Base-by-base conservation (phyloP, 2,329 filamentous ascomycete species). In the Colletotrichum noveboracense region DNA sequence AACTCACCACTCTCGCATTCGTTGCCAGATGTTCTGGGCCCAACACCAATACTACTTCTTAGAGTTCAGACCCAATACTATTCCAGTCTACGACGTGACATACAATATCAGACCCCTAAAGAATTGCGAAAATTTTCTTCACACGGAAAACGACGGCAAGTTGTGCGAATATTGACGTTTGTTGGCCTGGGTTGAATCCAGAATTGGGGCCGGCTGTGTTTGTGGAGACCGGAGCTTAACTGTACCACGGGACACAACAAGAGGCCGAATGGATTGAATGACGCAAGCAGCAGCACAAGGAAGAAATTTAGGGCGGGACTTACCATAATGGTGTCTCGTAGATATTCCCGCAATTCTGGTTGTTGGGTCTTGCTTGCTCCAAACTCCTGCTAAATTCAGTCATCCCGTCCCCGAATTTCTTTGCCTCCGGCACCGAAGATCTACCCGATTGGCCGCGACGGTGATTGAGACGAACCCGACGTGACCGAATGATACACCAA, bases 11-110 rank as follows among this genome's bases (percentile, higher is more conserved):
- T 38, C 36, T 18, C 14, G 36, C 36, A 43, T 43, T 43, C 5
- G 8, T 48, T 12, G 38, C 3, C 9, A n/a, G 18, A 21, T 48
- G 18, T 2, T 48, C 38, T 48, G 18, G 5, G 18, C 18, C 18
- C 38, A n/a, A n/a, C 18, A 48, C 6, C 6, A 48, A 12, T n/a
- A 48, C 18, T 3, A 43, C 8, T 12, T n/a, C 18, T 43, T 6
- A 43, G 8, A 12, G 38, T 48, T 48, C 38, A 43, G 18, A 6
- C 18, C 38, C 2, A 48, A 3, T n/a, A n/a, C 38, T 4, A 48
- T 6, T 12, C 18, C 18, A 48, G 0, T 38, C 38, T 7, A n/a
- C 5, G 0, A n/a, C 18, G 3, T 2, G 38, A n/a, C 18, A 12
- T n/a, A 2, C 18, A 48, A n/a, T 3, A 48, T 12, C 0, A 12